Percentiles rank a stretch among this genome's conserved stretches.
phyloP scores from a whole-genome alignment of 176 grass and related monocot genomes.

The Secale cereale region DNA sequence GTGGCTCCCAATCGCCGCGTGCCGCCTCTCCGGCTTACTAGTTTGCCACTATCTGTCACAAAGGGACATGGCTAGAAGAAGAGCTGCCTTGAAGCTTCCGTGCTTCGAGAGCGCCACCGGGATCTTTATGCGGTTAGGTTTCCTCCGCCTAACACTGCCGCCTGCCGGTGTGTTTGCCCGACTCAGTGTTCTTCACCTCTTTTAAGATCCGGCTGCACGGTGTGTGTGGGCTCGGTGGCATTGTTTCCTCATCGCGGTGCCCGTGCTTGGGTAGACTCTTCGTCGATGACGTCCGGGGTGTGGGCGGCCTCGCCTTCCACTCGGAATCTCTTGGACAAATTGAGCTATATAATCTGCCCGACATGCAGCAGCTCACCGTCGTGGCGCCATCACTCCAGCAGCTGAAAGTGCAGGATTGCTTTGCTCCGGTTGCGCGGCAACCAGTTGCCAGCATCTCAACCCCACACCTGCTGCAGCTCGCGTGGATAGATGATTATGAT shows the following conservation, averaged over 20 bases:
- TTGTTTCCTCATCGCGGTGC: background rate
- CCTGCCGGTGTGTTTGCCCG: background rate
- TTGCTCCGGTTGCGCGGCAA: background rate
- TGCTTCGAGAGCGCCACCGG: background rate
- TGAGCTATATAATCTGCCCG: background rate
- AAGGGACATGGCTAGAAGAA: background rate
- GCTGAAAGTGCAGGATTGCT: background rate
- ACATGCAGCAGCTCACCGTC: background rate
- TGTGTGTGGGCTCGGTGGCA: background rate
- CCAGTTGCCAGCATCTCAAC: background rate
- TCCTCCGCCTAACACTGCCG: background rate
- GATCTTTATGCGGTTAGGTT: background rate
- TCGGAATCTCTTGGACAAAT: slow-evolving; percentile 1
- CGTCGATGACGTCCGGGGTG: background rate
- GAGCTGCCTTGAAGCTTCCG: background rate
- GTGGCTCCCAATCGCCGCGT: too few relatives aligned
- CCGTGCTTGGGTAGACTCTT: background rate
- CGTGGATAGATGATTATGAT: background rate
- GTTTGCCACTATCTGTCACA: background rate
- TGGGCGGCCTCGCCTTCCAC: background rate
- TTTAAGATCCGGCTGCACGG: background rate
- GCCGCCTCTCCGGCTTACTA: background rate
- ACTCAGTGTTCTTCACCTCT: background rate
- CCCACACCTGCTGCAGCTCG: background rate
- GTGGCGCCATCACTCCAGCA: background rate